Evolutionary conservation across 129 eudicot species (phyloP).

Genomic region (Cynara cardunculus): DNA sequence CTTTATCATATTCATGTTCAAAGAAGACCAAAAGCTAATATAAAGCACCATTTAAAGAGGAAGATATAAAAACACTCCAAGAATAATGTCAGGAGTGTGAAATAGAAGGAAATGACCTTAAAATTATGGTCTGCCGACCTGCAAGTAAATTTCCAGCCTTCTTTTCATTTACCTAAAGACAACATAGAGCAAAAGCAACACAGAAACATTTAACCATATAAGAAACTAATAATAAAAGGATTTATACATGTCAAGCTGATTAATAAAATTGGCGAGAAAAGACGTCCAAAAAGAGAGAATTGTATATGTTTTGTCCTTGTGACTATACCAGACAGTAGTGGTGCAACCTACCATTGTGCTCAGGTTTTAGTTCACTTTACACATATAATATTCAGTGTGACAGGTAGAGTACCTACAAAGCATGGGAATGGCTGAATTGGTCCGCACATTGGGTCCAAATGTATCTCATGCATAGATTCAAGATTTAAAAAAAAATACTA

Average conservation of each 20-base stretch:
- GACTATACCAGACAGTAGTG: not conserved
- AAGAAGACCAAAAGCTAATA: not conserved
- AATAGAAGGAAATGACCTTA: conserved; percentile 47
- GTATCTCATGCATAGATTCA: too few species aligned
- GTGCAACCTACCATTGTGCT: not conserved
- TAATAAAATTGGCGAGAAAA: too few species aligned
- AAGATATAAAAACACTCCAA: not conserved
- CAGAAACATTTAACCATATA: not conserved
- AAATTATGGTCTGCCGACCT: conserved; percentile 54
- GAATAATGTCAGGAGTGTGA: not conserved
- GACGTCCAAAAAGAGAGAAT: not conserved
- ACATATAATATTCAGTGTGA: too few species aligned
- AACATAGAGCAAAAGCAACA: conserved; percentile 16
- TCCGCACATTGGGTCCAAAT: too few species aligned
- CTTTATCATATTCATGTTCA: not conserved
- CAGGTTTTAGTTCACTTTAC: not conserved
- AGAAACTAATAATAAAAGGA: not conserved
- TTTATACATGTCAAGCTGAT: not conserved
- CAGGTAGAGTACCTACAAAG: too few species aligned
- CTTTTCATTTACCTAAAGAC: conserved; percentile 68
- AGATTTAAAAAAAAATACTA: not conserved
- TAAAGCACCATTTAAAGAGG: not conserved
- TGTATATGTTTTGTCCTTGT: not conserved
- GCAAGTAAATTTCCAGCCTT: conserved; percentile 47
- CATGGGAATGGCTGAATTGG: too few species aligned